A percentile compares a stretch with the other conserved stretches of the same genome.
Evolutionary conservation across 805 yeast genomes (phyloP).

Genomic region (Suhomyces tanzawaensis): DNA sequence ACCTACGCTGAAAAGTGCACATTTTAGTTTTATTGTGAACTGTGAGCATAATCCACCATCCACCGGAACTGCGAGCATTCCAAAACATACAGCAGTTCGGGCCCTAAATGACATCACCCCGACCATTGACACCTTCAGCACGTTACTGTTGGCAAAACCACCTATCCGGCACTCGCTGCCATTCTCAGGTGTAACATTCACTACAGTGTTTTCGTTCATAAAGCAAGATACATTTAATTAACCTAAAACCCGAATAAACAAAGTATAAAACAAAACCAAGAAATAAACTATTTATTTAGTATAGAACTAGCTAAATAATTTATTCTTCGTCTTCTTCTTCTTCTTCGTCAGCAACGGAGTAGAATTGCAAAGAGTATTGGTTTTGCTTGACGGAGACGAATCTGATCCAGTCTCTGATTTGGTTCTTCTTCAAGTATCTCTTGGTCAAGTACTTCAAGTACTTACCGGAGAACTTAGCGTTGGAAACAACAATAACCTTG

Average conservation of each 20-base stretch:
- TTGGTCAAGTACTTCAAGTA: slow-evolving; percentile 99
- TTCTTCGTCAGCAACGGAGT: slow-evolving; percentile 93
- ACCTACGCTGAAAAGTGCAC: too few species aligned
- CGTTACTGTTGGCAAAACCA: too few species aligned
- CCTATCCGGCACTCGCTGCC: too few species aligned
- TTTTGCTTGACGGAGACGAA: slow-evolving; percentile 93
- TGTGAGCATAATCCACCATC: too few species aligned
- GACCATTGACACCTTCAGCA: too few species aligned
- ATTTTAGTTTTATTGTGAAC: too few species aligned
- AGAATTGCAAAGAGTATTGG: slow-evolving; percentile 97
- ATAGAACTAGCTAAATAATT: slow-evolving; percentile 22
- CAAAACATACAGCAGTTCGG: too few species aligned
- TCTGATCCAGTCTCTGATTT: slow-evolving; percentile 99
- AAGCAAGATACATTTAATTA: slow-evolving; percentile 9
- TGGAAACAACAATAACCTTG: slow-evolving; percentile 85
- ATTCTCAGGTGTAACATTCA: too few species aligned
- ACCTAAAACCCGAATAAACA: slow-evolving; percentile 11
- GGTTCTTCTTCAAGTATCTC: slow-evolving; percentile 99
- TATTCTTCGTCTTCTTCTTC: slow-evolving; percentile 92
- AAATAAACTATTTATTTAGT: slow-evolving; percentile 8
- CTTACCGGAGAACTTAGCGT: slow-evolving; percentile 98
- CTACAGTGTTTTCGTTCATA: slow-evolving; percentile 4
- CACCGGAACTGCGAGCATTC: too few species aligned
- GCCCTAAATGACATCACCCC: too few species aligned
- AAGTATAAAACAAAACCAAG: slow-evolving; percentile 4